These are phyloP conservation scores for Erysimum cheiranthoides DNA, from an alignment of 345 rosid species.

Conservation along the genomic window DNA sequence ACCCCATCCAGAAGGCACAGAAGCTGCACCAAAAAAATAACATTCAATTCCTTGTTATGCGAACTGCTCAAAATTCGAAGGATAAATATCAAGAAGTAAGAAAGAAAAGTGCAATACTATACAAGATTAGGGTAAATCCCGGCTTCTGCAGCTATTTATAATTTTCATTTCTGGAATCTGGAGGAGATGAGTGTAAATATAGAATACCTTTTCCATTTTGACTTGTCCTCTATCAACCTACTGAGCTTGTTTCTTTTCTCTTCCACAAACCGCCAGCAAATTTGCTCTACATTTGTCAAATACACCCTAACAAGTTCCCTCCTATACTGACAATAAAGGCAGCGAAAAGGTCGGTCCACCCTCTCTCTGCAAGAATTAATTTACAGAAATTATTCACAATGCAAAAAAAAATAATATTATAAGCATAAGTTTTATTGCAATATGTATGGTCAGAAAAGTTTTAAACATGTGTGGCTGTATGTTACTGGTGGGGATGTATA, in stretches of 20 bases:
- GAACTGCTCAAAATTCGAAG: slow-evolving; percentile 17
- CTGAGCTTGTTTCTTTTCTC: slow-evolving; percentile 76
- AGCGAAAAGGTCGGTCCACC: slow-evolving; percentile 89
- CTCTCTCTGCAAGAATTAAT: slow-evolving; percentile 64
- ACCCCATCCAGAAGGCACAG: slow-evolving; percentile 80
- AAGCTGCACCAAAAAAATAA: slow-evolving; percentile 61
- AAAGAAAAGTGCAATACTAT: not conserved
- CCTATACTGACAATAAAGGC: slow-evolving; percentile 85
- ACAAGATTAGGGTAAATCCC: not conserved
- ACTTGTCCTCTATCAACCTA: slow-evolving; percentile 76
- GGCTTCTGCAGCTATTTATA: not conserved
- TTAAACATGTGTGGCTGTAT: not conserved
- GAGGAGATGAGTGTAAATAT: slow-evolving; percentile 7
- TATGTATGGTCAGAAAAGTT: not conserved
- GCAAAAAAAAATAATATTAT: not conserved
- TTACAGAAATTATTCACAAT: slow-evolving; percentile 7
- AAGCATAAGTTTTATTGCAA: not conserved
- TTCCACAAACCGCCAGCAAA: slow-evolving; percentile 83
- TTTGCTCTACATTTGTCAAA: slow-evolving; percentile 86
- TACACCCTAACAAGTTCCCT: slow-evolving; percentile 95
- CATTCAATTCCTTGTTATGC: slow-evolving; percentile 9
- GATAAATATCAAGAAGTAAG: too few species aligned
- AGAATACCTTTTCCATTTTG: slow-evolving; percentile 84
- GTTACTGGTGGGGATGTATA: not conserved
- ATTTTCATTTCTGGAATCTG: slow-evolving; percentile 18